Conservation (phyloP, 2,329 filamentous ascomycete species). For the Hypoxylon sp. region DNA sequence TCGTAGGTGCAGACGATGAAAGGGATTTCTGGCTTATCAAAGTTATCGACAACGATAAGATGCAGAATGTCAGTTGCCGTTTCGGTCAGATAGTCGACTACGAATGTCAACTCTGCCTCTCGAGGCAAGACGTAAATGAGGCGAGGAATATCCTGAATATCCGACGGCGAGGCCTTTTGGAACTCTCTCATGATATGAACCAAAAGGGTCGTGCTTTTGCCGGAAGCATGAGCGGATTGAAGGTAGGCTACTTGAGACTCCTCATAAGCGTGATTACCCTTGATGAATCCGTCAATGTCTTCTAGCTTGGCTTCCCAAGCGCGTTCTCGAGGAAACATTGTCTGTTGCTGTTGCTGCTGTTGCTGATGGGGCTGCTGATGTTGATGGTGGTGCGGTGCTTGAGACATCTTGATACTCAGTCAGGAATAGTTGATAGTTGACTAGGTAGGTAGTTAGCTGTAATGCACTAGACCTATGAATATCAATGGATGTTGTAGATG, state of each 20-base stretch:
- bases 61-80: no score
- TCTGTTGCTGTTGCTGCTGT: neutral
- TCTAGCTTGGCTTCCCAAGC: neutral
- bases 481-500: no score
- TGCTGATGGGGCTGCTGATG: no score
- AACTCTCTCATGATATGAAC: neutral
- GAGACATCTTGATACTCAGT: neutral
- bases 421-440: no score
- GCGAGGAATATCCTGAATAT: no score
- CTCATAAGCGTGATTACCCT: no score
- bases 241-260: conserved; percentile 1
- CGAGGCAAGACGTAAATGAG: conserved; percentile 2
- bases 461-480: no score
- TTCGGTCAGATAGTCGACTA: neutral
- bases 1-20: neutral
- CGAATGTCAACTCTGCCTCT: neutral
- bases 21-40: neutral
- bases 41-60: neutral
- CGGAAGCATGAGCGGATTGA: conserved; percentile 1
- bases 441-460: no score
- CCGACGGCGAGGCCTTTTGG: neutral
- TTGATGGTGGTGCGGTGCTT: neutral
- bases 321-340: neutral
- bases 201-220: conserved; percentile 12
- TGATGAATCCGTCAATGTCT: neutral